These are phyloP conservation scores for Exidia glandulosa DNA, from an alignment of 768 basidiomycete genomes.

Conservation along the genomic window DNA sequence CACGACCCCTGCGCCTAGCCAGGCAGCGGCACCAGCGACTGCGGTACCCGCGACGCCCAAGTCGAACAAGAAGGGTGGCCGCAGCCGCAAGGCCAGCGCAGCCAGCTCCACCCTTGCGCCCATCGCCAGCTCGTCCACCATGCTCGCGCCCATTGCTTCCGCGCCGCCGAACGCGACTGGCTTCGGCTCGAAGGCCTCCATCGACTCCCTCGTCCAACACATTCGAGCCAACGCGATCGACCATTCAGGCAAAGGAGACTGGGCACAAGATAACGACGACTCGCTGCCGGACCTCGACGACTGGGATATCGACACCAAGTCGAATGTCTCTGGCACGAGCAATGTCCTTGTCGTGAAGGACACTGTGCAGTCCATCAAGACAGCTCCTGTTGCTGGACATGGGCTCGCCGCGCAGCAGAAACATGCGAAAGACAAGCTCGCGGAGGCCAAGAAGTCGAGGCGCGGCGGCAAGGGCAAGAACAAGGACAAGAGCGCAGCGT, in stretches of 20 bases:
- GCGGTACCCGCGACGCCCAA: not conserved
- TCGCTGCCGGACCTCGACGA: constrained; percentile 75
- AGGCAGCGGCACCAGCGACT: not conserved
- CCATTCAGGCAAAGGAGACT: constrained; percentile 31
- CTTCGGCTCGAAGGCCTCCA: constrained; percentile 10
- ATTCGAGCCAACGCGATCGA: constrained; percentile 67
- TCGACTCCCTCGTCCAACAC: constrained; percentile 70
- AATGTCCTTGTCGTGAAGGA: not conserved
- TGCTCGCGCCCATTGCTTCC: not conserved
- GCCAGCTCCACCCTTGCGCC: not conserved
- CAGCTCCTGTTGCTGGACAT: not conserved
- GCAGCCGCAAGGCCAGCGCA: not conserved
- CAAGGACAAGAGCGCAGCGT: not conserved
- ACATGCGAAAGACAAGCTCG: not conserved
- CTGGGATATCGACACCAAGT: constrained; percentile 56
- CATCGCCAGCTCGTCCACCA: not conserved
- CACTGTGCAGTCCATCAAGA: not conserved
- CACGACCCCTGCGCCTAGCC: not conserved
- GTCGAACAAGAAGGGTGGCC: not conserved
- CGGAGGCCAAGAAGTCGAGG: not conserved
- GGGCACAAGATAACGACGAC: constrained; percentile 75
- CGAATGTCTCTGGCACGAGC: not conserved
- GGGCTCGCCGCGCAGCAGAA: not conserved
- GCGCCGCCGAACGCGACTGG: not conserved
- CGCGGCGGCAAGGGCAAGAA: not conserved